A percentile compares a stretch with the other conserved stretches of the same genome.
Evolutionary conservation across 768 basidiomycete species (phyloP).

Genomic region (Tremella mesenterica): DNA sequence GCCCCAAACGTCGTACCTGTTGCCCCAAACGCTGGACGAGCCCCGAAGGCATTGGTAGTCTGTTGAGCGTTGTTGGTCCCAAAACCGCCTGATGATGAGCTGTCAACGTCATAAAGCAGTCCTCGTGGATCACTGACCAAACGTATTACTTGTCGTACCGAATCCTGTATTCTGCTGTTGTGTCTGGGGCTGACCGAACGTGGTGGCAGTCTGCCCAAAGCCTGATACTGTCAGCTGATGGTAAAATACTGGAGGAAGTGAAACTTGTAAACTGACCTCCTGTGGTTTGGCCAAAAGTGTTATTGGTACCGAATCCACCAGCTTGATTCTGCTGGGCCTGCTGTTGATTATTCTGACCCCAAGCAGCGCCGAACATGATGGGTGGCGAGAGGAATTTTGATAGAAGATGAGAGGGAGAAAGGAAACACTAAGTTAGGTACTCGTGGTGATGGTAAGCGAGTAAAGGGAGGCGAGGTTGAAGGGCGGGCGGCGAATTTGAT

Average conservation of each 20-base stretch:
- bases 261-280: slow-evolving; percentile 23
- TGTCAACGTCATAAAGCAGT: background rate
- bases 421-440: no score
- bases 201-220: slow-evolving; percentile 53
- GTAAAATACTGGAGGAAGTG: slow-evolving; percentile 20
- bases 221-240: slow-evolving; percentile 46
- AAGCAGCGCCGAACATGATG: background rate
- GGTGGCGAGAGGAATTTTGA: background rate
- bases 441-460: no score
- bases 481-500: no score
- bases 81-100: slow-evolving; percentile 44
- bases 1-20: slow-evolving; percentile 51
- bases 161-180: slow-evolving; percentile 18
- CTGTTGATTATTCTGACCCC: slow-evolving; percentile 37
- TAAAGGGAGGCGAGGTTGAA: no score
- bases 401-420: background rate
- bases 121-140: slow-evolving; percentile 6
- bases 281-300: slow-evolving; percentile 7
- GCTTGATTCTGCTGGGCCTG: slow-evolving; percentile 47
- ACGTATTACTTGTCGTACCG: slow-evolving; percentile 16
- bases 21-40: background rate
- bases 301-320: slow-evolving; percentile 32
- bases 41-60: background rate
- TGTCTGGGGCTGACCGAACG: slow-evolving; percentile 29
- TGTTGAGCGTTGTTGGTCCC: background rate